These are phyloP conservation scores for Pichia insulana DNA, from an alignment of 805 yeast genomes.

Conservation along the genomic window DNA sequence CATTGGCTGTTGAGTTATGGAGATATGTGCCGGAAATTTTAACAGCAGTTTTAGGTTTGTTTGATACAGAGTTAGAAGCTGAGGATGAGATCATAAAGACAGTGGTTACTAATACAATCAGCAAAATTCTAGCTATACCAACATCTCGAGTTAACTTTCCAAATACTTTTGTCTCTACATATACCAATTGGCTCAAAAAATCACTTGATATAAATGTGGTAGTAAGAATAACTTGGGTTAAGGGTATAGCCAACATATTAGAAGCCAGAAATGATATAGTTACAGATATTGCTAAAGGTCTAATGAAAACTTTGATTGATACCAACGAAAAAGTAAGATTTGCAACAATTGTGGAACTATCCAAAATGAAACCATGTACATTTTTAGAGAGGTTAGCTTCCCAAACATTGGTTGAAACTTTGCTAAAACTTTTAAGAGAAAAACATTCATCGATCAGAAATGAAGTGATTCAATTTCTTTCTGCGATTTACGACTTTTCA, in stretches of 20 bases:
- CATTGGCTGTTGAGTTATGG: slow-evolving; percentile 63
- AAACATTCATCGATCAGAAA: slow-evolving; percentile 57
- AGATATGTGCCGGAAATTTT: slow-evolving; percentile 65
- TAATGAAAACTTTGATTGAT: slow-evolving; percentile 65
- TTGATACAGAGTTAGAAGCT: slow-evolving; percentile 74
- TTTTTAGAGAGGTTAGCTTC: slow-evolving; percentile 42
- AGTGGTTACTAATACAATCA: slow-evolving; percentile 67
- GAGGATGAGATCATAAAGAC: slow-evolving; percentile 53
- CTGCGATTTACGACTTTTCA: slow-evolving; percentile 46
- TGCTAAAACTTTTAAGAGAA: slow-evolving; percentile 64
- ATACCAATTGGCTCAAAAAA: slow-evolving; percentile 67
- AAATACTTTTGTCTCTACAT: slow-evolving; percentile 48
- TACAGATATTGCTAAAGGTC: slow-evolving; percentile 45
- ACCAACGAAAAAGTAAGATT: slow-evolving; percentile 66
- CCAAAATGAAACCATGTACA: slow-evolving; percentile 35
- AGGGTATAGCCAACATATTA: slow-evolving; percentile 43
- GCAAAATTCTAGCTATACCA: slow-evolving; percentile 45
- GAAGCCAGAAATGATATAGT: slow-evolving; percentile 36
- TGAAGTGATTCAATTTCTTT: slow-evolving; percentile 44
- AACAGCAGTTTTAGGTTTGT: slow-evolving; percentile 64
- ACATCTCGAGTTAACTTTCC: slow-evolving; percentile 50
- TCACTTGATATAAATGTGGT: slow-evolving; percentile 56
- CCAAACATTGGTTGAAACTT: slow-evolving; percentile 39
- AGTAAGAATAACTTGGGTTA: slow-evolving; percentile 67
- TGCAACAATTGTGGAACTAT: slow-evolving; percentile 45